Evolutionary conservation across 1,284 basidiomycete genomes (phyloP).

Genomic region (Rhodotorula sp.): DNA sequence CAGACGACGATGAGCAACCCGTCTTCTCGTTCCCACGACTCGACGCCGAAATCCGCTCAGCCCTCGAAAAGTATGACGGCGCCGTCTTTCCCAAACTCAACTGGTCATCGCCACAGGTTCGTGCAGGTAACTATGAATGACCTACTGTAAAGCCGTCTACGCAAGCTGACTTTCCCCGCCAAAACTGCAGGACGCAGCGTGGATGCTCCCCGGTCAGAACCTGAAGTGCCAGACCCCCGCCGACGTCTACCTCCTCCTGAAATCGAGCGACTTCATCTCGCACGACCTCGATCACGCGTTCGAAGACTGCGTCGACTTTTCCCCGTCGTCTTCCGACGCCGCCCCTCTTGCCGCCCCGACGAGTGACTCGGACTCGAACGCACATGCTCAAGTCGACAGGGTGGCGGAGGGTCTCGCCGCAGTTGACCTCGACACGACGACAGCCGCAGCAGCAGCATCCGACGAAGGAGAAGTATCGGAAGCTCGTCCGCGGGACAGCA

Average conservation of each 20-base stretch:
- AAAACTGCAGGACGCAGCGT: slow-evolving; percentile 72
- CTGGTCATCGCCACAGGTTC: slow-evolving; percentile 82
- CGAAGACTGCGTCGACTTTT: slow-evolving; percentile 58
- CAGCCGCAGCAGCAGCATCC: neutral
- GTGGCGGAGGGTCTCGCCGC: neutral
- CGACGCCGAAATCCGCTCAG: slow-evolving; percentile 67
- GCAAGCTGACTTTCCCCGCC: neutral
- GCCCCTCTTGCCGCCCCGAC: too few species aligned
- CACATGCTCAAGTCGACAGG: neutral
- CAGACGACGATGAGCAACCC: slow-evolving; percentile 43
- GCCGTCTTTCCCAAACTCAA: slow-evolving; percentile 94
- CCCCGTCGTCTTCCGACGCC: slow-evolving; percentile 46
- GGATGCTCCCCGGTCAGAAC: slow-evolving; percentile 84
- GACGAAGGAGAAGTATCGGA: neutral
- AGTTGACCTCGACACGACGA: neutral
- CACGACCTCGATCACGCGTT: slow-evolving; percentile 66
- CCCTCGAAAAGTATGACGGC: slow-evolving; percentile 65
- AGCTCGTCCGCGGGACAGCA: neutral
- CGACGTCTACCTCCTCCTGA: slow-evolving; percentile 89
- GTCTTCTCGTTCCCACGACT: slow-evolving; percentile 70
- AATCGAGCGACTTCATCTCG: slow-evolving; percentile 84
- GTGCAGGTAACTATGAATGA: slow-evolving; percentile 33
- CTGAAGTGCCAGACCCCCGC: slow-evolving; percentile 81
- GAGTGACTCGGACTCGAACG: neutral
- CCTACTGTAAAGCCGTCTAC: neutral